Base-by-base conservation (phyloP, 192 early-diverging fungal species). In the Entophlyctis helioformis region DNA sequence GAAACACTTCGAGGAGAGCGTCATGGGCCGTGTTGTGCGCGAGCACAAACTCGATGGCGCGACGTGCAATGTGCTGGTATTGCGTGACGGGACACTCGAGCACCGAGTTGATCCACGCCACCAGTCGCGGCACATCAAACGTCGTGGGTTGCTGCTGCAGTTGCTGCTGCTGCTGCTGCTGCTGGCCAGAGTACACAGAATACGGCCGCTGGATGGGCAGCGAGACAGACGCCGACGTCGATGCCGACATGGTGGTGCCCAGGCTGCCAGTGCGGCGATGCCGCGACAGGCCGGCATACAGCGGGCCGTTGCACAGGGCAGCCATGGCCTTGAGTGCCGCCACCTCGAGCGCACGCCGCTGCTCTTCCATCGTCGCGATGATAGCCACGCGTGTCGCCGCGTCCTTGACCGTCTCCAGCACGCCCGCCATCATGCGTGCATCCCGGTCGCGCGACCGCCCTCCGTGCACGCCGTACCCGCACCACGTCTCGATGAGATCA, bases 321-420 rank as follows among this genome's bases (percentile, higher is more conserved):
- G 90, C 80, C 93, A 98, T 94, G 2, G 88, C 85, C 11, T 85
- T 83, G 25, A 93, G 53, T 1, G 91, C 76, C 4, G 83, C 83
- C 6, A 73, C 60, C 46, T 90, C 86, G 21, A 98, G 60, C 5
- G 76, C 57, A 40, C 74, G 72, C 18, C 83, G 64, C 39, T 98
- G 87, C 26, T 72, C 72, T 46, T 91, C 86, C 69, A 93, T 78
- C 21, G 69, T 66, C n/a, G n/a, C n/a, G n/a, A n/a, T n/a, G n/a
- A n/a, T n/a, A n/a, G n/a, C n/a, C n/a, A n/a, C n/a, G n/a, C n/a
- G n/a, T n/a, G n/a, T n/a, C n/a, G n/a, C n/a, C n/a, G n/a, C n/a
- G 56, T 91, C 87, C 65, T 71, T 84, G 50, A 76, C 64, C 43
- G 74, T 62, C 13, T 90, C 88, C 39, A 90, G 48, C 4, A 76